phyloP scores from a whole-genome alignment of 2,329 filamentous ascomycete genomes.

The Pseudogymnoascus sp. region DNA sequence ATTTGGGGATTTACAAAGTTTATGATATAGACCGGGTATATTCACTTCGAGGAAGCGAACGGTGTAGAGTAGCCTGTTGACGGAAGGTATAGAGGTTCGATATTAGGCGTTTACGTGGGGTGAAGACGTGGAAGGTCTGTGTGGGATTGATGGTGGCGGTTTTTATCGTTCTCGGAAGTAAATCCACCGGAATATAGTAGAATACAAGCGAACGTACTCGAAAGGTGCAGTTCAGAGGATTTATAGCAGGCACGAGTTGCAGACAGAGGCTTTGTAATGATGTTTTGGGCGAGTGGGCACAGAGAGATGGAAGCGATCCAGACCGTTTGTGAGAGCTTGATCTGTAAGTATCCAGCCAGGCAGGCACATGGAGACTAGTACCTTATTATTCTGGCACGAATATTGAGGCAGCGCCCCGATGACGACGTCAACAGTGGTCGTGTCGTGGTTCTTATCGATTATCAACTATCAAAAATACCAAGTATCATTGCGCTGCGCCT shows the following conservation, averaged over 20 bases:
- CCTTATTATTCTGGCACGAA: conserved; percentile 4
- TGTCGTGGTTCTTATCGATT: not conserved
- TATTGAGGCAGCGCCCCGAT: not conserved
- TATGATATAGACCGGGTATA: not conserved
- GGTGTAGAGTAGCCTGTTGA: not conserved
- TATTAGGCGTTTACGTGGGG: conserved; percentile 2
- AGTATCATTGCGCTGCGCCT: not conserved
- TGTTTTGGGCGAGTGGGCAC: not conserved
- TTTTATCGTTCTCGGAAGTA: not conserved
- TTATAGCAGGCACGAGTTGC: not conserved
- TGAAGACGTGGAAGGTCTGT: not conserved
- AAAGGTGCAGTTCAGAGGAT: not conserved
- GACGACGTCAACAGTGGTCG: not conserved
- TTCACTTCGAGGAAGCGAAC: not conserved
- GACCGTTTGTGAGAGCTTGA: not conserved
- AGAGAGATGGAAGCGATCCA: not conserved
- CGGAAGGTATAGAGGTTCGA: not conserved
- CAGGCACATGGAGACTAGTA: not conserved
- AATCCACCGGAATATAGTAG: not conserved
- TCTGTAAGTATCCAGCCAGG: conserved; percentile 3
- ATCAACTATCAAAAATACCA: not conserved
- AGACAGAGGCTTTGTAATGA: not conserved
- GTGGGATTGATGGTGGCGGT: not conserved
- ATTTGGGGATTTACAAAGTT: not conserved
- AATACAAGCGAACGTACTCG: not conserved